Conservation (phyloP, 1,139 yeast species). For the Hansenula sp. region DNA sequence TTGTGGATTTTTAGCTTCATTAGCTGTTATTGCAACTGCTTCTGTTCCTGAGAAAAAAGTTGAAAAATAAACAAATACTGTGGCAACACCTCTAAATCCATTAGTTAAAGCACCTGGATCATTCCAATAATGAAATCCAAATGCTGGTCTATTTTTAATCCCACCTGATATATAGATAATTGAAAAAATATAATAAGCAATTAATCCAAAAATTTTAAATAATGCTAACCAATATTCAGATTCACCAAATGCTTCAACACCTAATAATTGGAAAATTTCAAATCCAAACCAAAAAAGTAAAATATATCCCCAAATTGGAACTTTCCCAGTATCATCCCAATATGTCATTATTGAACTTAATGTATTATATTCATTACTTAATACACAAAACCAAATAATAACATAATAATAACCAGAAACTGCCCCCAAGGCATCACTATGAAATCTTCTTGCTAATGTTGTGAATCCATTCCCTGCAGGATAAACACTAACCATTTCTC, state of each 20-base stretch:
- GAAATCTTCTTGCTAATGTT: slow-evolving; percentile 53
- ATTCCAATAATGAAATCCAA: slow-evolving; percentile 46
- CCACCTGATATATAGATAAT: slow-evolving; percentile 48
- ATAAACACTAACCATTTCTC: slow-evolving; percentile 74
- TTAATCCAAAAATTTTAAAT: slow-evolving; percentile 62
- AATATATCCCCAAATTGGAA: slow-evolving; percentile 66
- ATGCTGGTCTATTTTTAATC: slow-evolving; percentile 25
- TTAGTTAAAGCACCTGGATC: slow-evolving; percentile 28
- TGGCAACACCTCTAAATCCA: slow-evolving; percentile 40
- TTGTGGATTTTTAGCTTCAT: slow-evolving; percentile 37
- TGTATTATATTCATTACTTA: slow-evolving; percentile 77
- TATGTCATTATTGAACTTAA: slow-evolving; percentile 68
- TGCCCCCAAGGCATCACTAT: slow-evolving; percentile 69
- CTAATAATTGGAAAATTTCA: slow-evolving; percentile 46
- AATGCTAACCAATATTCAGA: slow-evolving; percentile 66
- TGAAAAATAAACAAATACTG: slow-evolving; percentile 38
- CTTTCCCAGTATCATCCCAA: slow-evolving; percentile 61
- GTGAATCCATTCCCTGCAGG: slow-evolving; percentile 69
- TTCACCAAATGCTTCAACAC: slow-evolving; percentile 63
- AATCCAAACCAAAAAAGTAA: slow-evolving; percentile 46
- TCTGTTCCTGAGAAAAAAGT: slow-evolving; percentile 40
- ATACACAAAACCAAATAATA: slow-evolving; percentile 84
- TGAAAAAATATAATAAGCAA: slow-evolving; percentile 70
- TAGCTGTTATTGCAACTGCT: slow-evolving; percentile 38
- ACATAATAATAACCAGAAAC: slow-evolving; percentile 82